Evolutionary conservation across 371 early-diverging fungal genomes (phyloP).

Genomic region (Mucor piriformis): DNA sequence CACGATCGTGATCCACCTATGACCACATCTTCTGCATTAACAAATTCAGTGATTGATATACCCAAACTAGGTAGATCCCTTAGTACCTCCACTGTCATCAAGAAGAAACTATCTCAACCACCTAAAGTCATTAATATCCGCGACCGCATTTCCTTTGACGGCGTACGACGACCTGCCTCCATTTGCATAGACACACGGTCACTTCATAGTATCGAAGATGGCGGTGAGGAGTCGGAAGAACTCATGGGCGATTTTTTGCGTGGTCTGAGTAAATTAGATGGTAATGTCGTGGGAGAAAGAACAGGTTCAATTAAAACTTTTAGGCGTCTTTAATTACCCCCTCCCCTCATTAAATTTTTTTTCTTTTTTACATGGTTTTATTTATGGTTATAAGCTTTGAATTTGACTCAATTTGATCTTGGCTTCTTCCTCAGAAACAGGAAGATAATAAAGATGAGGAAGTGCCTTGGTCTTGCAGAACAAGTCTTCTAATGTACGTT

Average conservation of each 20-base stretch:
- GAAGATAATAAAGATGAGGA: slow-evolving; percentile 59
- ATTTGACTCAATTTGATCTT: slow-evolving; percentile 30
- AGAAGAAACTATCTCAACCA: slow-evolving; percentile 5
- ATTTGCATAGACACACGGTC: slow-evolving; percentile 47
- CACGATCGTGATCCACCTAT: neutral
- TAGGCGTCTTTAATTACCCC: slow-evolving; percentile 1
- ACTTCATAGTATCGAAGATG: slow-evolving; percentile 23
- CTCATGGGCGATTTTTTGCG: slow-evolving; percentile 50
- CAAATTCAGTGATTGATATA: slow-evolving; percentile 2
- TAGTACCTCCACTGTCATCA: slow-evolving; percentile 15
- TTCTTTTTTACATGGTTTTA: neutral
- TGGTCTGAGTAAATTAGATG: slow-evolving; percentile 41
- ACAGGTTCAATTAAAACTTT: slow-evolving; percentile 35
- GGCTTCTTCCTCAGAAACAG: slow-evolving; percentile 47
- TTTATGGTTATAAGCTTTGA: slow-evolving; percentile 11
- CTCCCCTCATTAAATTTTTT: neutral
- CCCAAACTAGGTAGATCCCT: slow-evolving; percentile 28
- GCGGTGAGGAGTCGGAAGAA: slow-evolving; percentile 30
- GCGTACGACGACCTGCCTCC: slow-evolving; percentile 36
- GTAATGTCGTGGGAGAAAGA: slow-evolving; percentile 49
- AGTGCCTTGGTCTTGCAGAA: slow-evolving; percentile 55
- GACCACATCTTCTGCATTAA: neutral
- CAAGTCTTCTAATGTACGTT: slow-evolving; percentile 50
- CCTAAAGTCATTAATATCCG: slow-evolving; percentile 28
- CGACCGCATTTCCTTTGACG: slow-evolving; percentile 28